Conservation (phyloP, 2,329 filamentous ascomycete species). For the Penicillium rolfsii region DNA sequence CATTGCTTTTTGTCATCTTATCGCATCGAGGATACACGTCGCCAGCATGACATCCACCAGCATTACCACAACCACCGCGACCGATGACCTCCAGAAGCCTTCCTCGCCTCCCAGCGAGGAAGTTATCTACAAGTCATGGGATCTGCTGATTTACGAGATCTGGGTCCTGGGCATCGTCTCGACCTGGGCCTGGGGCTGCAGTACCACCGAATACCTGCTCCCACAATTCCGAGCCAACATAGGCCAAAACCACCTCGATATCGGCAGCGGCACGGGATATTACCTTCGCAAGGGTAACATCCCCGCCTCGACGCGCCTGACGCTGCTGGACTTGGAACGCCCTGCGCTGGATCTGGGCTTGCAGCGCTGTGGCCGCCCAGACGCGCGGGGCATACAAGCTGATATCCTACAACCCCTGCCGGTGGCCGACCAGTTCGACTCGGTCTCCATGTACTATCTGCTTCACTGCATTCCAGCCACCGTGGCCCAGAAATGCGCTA, state of each 20-base stretch:
- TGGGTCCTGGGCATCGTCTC: slow-evolving; percentile 19
- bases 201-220: slow-evolving; percentile 14
- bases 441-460: slow-evolving; percentile 41
- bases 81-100: no score
- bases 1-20: no score
- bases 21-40: no score
- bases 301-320: slow-evolving; percentile 19
- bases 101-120: no score
- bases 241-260: slow-evolving; percentile 32
- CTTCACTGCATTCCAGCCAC: slow-evolving; percentile 49
- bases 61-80: no score
- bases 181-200: slow-evolving; percentile 34
- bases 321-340: slow-evolving; percentile 29
- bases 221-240: no score
- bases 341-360: slow-evolving; percentile 7
- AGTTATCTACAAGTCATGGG: no score
- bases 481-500: slow-evolving; percentile 31
- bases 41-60: no score
- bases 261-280: slow-evolving; percentile 38
- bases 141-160: slow-evolving; percentile 7
- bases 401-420: slow-evolving; percentile 44
- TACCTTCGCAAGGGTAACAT: slow-evolving; percentile 25
- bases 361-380: slow-evolving; percentile 8
- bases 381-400: slow-evolving; percentile 36
- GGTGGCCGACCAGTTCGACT: slow-evolving; percentile 41